These are phyloP conservation scores for Noccaea bulbosa DNA, from an alignment of 345 rosid species.

Conservation along the genomic window DNA sequence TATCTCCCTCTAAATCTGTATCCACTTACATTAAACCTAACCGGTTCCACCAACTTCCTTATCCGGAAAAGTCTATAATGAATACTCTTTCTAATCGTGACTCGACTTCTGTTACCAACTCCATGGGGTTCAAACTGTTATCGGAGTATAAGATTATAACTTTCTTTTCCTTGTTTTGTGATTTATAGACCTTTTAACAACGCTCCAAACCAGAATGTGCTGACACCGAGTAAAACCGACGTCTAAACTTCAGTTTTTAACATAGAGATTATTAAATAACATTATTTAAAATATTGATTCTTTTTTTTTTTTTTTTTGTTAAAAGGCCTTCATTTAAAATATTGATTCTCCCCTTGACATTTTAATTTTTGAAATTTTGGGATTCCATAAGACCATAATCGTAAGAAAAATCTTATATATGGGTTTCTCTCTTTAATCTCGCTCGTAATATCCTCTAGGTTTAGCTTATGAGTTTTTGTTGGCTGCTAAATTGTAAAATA, in stretches of 20 bases:
- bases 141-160: too few relatives aligned
- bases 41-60: constrained; percentile 13
- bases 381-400: too few relatives aligned
- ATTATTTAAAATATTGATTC: background rate
- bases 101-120: too few relatives aligned
- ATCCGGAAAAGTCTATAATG: background rate
- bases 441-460: background rate
- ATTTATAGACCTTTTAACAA: too few relatives aligned
- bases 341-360: background rate
- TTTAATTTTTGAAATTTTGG: too few relatives aligned
- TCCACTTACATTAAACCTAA: background rate
- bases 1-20: constrained; percentile 25
- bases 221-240: background rate
- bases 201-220: too few relatives aligned
- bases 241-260: background rate
- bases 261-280: background rate
- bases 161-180: too few relatives aligned
- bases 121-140: too few relatives aligned
- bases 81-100: background rate
- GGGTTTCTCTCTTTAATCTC: background rate
- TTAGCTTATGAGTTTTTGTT: background rate
- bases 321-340: too few relatives aligned
- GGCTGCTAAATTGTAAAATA: constrained; percentile 22
- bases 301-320: too few relatives aligned
- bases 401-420: background rate